phyloP scores from a whole-genome alignment of 2,329 filamentous ascomycete genomes.

The Ascochyta clinopodiicola region DNA sequence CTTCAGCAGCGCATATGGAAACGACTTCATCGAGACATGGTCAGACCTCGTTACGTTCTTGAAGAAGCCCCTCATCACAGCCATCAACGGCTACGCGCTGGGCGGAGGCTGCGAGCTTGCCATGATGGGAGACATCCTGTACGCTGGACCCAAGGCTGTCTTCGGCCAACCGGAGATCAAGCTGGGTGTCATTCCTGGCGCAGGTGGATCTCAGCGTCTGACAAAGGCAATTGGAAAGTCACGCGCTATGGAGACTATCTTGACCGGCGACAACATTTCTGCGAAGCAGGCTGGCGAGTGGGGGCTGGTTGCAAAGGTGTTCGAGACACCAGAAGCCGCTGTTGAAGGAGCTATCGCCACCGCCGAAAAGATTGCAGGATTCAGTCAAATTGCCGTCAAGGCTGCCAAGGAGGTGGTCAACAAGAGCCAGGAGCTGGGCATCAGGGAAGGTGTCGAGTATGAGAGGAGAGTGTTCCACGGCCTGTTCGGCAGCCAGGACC shows the following conservation, averaged over 20 bases:
- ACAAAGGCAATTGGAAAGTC: constrained; percentile 67
- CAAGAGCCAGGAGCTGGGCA: constrained; percentile 90
- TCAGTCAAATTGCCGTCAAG: constrained; percentile 85
- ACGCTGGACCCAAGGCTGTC: constrained; percentile 83
- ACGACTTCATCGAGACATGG: constrained; percentile 95
- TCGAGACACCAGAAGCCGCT: constrained; percentile 79
- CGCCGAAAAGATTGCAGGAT: constrained; percentile 86
- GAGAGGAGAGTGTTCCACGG: constrained; percentile 93
- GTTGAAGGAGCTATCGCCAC: constrained; percentile 82
- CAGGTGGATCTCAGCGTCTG: constrained; percentile 87
- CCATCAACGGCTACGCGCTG: constrained; percentile 92
- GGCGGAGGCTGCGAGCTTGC: constrained; percentile 96
- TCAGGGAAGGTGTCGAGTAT: constrained; percentile 92
- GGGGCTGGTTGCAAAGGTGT: constrained; percentile 85
- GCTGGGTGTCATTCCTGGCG: constrained; percentile 89
- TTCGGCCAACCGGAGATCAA: constrained; percentile 99
- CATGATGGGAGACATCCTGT: constrained; percentile 96
- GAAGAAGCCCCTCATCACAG: constrained; percentile 93
- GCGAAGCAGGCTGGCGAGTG: constrained; percentile 86
- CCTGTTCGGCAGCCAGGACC: constrained; percentile 91
- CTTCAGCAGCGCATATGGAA: constrained; percentile 85
- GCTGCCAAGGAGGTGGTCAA: constrained; percentile 98
- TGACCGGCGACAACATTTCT: constrained; percentile 70
- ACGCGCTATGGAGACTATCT: constrained; percentile 56
- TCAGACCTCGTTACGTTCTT: constrained; percentile 81